These are phyloP conservation scores for Pythium biforme DNA, from an alignment of 352 stramenopile genomes.

Conservation along the genomic window DNA sequence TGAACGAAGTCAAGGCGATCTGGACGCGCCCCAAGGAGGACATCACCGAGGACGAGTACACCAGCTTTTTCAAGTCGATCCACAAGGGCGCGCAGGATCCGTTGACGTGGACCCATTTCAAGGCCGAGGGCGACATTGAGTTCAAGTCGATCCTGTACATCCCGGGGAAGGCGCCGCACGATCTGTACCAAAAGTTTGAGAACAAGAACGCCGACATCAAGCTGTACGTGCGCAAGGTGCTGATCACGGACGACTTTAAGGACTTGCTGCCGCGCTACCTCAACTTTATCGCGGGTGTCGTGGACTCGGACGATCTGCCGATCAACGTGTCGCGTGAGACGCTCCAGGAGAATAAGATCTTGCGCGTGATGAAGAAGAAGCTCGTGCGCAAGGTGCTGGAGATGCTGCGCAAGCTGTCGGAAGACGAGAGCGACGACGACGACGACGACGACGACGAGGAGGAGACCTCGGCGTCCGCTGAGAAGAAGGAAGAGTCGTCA, in stretches of 20 bases:
- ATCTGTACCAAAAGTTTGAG: conserved; percentile 92
- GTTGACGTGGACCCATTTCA: conserved; percentile 98
- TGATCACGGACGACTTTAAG: conserved; percentile 98
- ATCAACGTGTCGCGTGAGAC: conserved; percentile 99
- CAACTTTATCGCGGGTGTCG: conserved; percentile 98
- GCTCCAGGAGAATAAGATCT: conserved; percentile 99
- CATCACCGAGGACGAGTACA: conserved; percentile 98
- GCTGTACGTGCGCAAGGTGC: conserved; percentile 99
- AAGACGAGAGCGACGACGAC: conserved; percentile 85
- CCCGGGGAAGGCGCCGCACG: conserved; percentile 81
- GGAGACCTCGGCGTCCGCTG: conserved; percentile 46
- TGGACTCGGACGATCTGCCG: conserved; percentile 98
- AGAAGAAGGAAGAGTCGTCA: conserved; percentile 55
- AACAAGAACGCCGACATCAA: conserved; percentile 92
- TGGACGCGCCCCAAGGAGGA: conserved; percentile 97
- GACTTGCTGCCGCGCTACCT: conserved; percentile 98
- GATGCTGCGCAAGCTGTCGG: conserved; percentile 95
- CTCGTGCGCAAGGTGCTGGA: conserved; percentile 99
- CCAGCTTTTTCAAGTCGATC: conserved; percentile 97
- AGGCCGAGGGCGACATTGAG: conserved; percentile 99
- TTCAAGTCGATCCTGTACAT: conserved; percentile 99
- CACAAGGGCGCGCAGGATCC: conserved; percentile 90
- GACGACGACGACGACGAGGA: conserved; percentile 63
- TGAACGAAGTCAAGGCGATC: conserved; percentile 98
- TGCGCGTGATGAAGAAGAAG: conserved; percentile 99